These are phyloP conservation scores for Cenchrus purpureus DNA, from an alignment of 176 grass and related monocot species.

Conservation along the genomic window DNA sequence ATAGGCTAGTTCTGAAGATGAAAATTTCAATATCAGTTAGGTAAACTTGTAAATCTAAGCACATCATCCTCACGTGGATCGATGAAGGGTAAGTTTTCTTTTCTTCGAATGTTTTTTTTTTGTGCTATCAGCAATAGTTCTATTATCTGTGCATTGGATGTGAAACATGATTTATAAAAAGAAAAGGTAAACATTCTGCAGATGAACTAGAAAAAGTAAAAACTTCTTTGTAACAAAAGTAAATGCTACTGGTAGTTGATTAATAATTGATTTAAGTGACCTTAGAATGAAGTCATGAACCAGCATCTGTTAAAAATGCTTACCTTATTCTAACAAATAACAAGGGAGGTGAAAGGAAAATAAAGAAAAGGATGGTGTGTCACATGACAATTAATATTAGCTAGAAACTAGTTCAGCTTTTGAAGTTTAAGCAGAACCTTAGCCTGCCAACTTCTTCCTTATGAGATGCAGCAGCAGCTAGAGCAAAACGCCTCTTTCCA, in stretches of 20 bases:
- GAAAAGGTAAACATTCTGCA: conserved; percentile 28
- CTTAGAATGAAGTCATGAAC: conserved; percentile 6
- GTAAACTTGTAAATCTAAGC: conserved; percentile 4
- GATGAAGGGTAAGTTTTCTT: conserved; percentile 19
- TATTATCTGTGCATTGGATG: conserved; percentile 7
- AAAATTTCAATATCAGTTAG: not conserved
- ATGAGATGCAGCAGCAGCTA: conserved; percentile 95
- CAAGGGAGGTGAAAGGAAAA: not conserved
- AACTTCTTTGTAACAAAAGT: conserved; percentile 18
- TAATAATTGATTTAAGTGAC: conserved; percentile 17
- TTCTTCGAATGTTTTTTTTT: conserved; percentile 35
- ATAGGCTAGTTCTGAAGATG: not conserved
- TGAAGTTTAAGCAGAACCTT: conserved; percentile 56
- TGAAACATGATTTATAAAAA: not conserved
- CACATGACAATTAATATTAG: conserved; percentile 19
- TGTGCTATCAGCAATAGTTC: not conserved
- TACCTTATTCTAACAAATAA: conserved; percentile 27
- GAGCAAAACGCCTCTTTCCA: conserved; percentile 98
- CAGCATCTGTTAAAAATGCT: conserved; percentile 11
- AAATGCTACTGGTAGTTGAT: not conserved
- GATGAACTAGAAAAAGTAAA: not conserved
- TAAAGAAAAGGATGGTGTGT: conserved; percentile 7
- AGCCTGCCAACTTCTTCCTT: conserved; percentile 98
- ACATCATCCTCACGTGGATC: not conserved
- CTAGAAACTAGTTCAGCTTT: not conserved